Evolutionary conservation across 352 stramenopile species (phyloP), one percentile per base, ranked within the genome.

Genomic region (Aphanomyces astaci): DNA sequence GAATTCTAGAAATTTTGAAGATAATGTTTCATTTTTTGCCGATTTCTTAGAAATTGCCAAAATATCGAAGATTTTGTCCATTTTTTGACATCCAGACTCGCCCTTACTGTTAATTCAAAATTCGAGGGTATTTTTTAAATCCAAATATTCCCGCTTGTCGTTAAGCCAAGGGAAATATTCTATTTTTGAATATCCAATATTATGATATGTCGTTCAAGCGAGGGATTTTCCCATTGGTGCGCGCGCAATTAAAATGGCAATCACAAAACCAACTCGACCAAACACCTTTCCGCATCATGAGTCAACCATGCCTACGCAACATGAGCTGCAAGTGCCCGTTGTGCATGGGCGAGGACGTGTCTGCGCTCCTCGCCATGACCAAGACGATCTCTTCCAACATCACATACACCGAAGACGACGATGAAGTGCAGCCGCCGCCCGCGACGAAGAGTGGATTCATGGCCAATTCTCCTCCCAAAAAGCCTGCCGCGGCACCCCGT

Each of bases 311-410:
- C 55, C 75, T 94, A 40, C 85, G 87, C 64, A 94, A 87, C 73
- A 90, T 92, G 81, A 95, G 78, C 71, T 95, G 87, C 80, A 89
- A 66, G 65, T 95, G 87, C 76, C 78, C 72, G 54, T 81, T 94
- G 66, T 95, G 87, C 73, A 77, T 81, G 22, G 84, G 85, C 66
- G 87, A 93, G 66, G 85, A 95, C 71, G 75, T 94, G 31, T 78
- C 80, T 10, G 82, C 77, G 67, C 75, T 95, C 10, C 75, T 90
- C 66, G 86, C 72, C 73, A 90, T 95, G 63, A 84, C 81, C 71
- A 88, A 89, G 70, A 80, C 78, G 27, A 94, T 95, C 59, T 84
- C 78, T 45, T 94, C 85, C 54, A 88, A 86, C 31, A 92, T 95
- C 49, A 43, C 79, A 69, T 93, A 93, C 75, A 76, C 78, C 1